phyloP scores from a whole-genome alignment of 2,329 filamentous ascomycete genomes.

The Myriosclerotinia duriaeana region DNA sequence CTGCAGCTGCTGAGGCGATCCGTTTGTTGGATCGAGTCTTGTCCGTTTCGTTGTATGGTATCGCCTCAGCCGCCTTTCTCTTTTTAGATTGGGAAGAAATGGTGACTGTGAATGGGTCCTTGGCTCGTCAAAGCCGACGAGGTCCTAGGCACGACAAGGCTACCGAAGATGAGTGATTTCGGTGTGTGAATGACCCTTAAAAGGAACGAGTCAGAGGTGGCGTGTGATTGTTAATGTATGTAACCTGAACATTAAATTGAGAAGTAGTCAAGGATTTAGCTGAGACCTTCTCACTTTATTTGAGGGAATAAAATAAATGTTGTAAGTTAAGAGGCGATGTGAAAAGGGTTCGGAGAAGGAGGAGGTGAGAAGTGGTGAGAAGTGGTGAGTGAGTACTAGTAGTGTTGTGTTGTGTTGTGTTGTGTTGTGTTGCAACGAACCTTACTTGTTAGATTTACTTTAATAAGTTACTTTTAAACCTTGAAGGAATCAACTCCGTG shows the following conservation, averaged over 20 bases:
- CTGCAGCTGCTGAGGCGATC: slow-evolving; percentile 43
- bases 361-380: not conserved
- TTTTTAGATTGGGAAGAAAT: slow-evolving; percentile 55
- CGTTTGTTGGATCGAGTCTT: slow-evolving; percentile 40
- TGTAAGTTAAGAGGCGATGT: not conserved
- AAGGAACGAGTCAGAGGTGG: slow-evolving; percentile 13
- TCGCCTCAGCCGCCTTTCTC: slow-evolving; percentile 52
- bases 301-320: not conserved
- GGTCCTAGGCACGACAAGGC: slow-evolving; percentile 38
- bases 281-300: not conserved
- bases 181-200: slow-evolving; percentile 15
- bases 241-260: not conserved
- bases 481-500: too few relatives aligned
- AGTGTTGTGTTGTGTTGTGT: too few relatives aligned
- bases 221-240: slow-evolving; percentile 3
- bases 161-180: slow-evolving; percentile 23
- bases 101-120: slow-evolving; percentile 42
- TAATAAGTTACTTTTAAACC: too few relatives aligned
- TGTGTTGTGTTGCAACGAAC: slow-evolving; percentile 4
- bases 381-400: too few relatives aligned
- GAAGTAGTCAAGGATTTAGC: not conserved
- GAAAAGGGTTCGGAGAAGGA: not conserved
- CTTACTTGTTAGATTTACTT: too few relatives aligned
- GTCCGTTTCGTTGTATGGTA: slow-evolving; percentile 40
- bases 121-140: slow-evolving; percentile 35